Conservation (phyloP, 1,284 basidiomycete genomes). For the Paramarasmius palmivorus region DNA sequence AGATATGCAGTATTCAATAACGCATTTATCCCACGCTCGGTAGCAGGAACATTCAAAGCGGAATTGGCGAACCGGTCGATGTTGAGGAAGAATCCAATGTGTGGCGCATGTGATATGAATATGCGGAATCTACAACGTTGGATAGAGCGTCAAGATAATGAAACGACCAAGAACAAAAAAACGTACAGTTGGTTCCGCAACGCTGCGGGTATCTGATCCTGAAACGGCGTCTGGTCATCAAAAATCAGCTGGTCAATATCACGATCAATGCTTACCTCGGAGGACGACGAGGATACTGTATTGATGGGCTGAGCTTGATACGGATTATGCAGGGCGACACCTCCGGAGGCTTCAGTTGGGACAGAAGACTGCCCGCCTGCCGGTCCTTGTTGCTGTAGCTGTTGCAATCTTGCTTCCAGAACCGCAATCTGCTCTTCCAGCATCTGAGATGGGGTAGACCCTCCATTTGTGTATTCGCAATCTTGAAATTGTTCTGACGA, state of each 20-base stretch:
- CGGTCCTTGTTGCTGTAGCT: constrained; percentile 19
- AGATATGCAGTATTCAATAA: not conserved
- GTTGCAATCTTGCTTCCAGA: constrained; percentile 24
- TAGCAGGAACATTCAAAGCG: not conserved
- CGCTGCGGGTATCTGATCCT: not conserved
- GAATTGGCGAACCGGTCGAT: constrained; percentile 29
- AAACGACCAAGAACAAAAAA: not conserved
- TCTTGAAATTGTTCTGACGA: constrained; percentile 26
- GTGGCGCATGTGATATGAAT: constrained; percentile 35
- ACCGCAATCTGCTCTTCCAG: constrained; percentile 26
- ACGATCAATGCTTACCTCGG: no score
- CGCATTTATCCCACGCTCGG: not conserved
- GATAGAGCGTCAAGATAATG: not conserved
- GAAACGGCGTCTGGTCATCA: not conserved
- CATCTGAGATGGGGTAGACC: constrained; percentile 23
- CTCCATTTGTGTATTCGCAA: constrained; percentile 29
- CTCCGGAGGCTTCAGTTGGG: not conserved
- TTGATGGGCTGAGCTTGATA: no score
- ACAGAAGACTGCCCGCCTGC: not conserved
- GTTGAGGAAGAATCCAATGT: constrained; percentile 45
- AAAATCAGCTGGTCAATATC: no score
- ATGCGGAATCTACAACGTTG: constrained; percentile 30
- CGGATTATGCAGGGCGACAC: not conserved
- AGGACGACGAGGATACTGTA: no score
- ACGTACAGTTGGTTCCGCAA: not conserved